Evolutionary conservation across 768 basidiomycete genomes (phyloP).

Genomic region (Xerocomellus dryophilus): DNA sequence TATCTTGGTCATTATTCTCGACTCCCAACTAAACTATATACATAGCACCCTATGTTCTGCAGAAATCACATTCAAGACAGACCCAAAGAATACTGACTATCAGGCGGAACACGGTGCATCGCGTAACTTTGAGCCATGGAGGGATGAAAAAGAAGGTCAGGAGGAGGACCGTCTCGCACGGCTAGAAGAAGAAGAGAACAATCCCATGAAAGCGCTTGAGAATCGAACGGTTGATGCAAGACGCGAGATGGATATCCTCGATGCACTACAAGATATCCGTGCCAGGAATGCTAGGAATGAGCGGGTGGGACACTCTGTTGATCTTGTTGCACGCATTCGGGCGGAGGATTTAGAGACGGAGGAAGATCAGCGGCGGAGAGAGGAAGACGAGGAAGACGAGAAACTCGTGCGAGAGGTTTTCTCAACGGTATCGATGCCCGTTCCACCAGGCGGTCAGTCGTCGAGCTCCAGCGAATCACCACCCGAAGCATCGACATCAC

Average conservation of each 20-base stretch:
- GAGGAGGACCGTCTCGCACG: slow-evolving; percentile 84
- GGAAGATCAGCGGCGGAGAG: slow-evolving; percentile 66
- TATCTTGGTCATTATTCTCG: slow-evolving; percentile 10
- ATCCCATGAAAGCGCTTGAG: slow-evolving; percentile 96
- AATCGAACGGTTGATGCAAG: slow-evolving; percentile 89
- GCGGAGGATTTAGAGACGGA: slow-evolving; percentile 72
- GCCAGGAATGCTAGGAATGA: slow-evolving; percentile 88
- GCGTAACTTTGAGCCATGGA: slow-evolving; percentile 97
- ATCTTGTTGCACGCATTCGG: slow-evolving; percentile 60
- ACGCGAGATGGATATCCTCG: slow-evolving; percentile 97
- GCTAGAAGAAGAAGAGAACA: slow-evolving; percentile 89
- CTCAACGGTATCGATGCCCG: slow-evolving; percentile 57
- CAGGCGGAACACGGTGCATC: slow-evolving; percentile 93
- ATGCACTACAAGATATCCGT: slow-evolving; percentile 90
- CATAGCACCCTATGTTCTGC: slow-evolving; percentile 89
- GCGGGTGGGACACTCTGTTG: slow-evolving; percentile 70
- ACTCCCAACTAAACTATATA: slow-evolving; percentile 10
- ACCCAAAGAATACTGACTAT: slow-evolving; percentile 97
- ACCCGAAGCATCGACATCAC: slow-evolving; percentile 18
- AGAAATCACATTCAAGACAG: slow-evolving; percentile 99
- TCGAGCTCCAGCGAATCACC: slow-evolving; percentile 24
- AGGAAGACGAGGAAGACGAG: slow-evolving; percentile 90
- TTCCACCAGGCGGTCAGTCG: slow-evolving; percentile 14
- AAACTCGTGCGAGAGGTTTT: slow-evolving; percentile 84
- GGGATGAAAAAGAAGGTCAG: slow-evolving; percentile 73